Evolutionary conservation across 169 alveolate genomes (phyloP), one percentile per base, ranked within the genome.

Genomic region (Ichthyophthirius multifiliis): DNA sequence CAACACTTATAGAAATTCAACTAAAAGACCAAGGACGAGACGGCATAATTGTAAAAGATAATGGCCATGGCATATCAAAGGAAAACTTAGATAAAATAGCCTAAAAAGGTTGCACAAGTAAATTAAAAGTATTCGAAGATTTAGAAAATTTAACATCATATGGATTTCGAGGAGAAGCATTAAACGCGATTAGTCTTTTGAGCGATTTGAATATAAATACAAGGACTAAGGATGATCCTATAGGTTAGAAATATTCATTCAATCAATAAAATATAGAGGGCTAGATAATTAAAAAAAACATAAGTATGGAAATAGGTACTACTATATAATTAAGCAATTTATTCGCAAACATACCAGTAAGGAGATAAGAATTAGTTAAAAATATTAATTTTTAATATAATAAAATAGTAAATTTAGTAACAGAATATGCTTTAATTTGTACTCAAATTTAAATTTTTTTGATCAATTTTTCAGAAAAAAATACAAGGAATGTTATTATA

Each of bases 151-250:
- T 98, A 7, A 88, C 86, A 41, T 95, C 99, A 20, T 89, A 96
- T 55, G 99, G 99, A 0, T 98, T 98, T 85, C 82, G 99, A 88
- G 99, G 98, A 5, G 97, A 94, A 78, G 98, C 98, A 4, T 80
- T 96, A 20, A 86, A 91, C 77, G 90, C 97, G 6, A 89, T 96
- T 31, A 76, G 90, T n/a, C 80, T 76, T 74, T 63, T 90, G 44
- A 83, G 93, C 43, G 84, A 87, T 41, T 73, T 94, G 13, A 84
- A 86, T 41, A 90, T 94, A 62, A 88, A 82, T 20, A 83, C 97
- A 6, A 85, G 84, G 44, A 80, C 76, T 30, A 44, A 71, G 63
- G 83, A 82, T 27, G 93, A 82, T 35, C 76, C 44, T 2, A 74
- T 78, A 43, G 92, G 86, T 16, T 77, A 80, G 73, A 83, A 75